These are phyloP conservation scores for Apiospora phragmitis DNA, from an alignment of 2,329 filamentous ascomycete genomes.

Conservation along the genomic window DNA sequence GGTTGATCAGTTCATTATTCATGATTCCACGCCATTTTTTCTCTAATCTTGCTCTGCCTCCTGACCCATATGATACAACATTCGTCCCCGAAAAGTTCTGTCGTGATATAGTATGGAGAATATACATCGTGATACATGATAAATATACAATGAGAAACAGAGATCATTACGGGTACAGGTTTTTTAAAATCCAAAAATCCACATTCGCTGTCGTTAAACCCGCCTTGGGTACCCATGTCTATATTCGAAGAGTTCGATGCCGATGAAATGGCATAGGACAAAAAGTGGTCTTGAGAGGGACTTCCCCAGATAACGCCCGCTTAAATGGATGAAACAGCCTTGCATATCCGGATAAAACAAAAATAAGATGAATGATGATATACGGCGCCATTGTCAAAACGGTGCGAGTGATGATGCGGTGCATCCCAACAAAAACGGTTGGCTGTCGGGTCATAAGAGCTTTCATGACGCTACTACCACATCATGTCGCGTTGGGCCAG, in stretches of 20 bases:
- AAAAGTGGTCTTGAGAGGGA: neutral
- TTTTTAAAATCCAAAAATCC: neutral
- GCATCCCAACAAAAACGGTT: neutral
- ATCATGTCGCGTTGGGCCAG: neutral
- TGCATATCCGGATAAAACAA: neutral
- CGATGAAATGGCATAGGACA: neutral
- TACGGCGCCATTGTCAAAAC: neutral
- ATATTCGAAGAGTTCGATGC: neutral
- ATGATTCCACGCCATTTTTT: constrained; percentile 2
- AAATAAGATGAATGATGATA: neutral
- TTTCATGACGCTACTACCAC: neutral
- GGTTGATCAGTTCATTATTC: constrained; percentile 3
- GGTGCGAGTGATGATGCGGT: neutral
- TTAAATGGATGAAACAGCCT: neutral
- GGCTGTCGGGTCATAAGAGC: neutral
- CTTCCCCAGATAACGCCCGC: constrained; percentile 3
- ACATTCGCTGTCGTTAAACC: neutral
- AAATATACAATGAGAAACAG: constrained; percentile 12
- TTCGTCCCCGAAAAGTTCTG: neutral
- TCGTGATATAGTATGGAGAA: neutral
- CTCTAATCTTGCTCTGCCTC: neutral
- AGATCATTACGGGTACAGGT: neutral
- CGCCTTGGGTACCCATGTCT: neutral
- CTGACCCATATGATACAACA: constrained; percentile 3
- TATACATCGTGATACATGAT: constrained; percentile 9